Percentiles rank a stretch among this genome's conserved stretches.
Evolutionary conservation across 371 early-diverging fungal species (phyloP).

Genomic region (Syncephalastrum sp.): DNA sequence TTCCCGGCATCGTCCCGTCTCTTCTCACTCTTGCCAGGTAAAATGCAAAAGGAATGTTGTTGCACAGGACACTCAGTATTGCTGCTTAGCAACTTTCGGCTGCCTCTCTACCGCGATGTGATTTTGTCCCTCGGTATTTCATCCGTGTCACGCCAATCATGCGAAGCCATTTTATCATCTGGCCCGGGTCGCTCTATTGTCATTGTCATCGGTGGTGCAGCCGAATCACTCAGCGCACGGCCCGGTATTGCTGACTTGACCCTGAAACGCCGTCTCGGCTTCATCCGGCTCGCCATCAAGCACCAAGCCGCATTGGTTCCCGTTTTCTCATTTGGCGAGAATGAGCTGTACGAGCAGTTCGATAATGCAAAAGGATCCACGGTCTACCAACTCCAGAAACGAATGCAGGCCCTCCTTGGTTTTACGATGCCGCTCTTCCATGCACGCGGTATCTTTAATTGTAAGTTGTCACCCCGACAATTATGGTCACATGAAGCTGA

Average conservation of each 20-base stretch:
- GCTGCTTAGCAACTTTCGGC: constrained; percentile 50
- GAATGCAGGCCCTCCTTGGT: constrained; percentile 58
- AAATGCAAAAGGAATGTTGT: not conserved
- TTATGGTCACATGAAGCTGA: not conserved
- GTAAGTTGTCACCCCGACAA: constrained; percentile 32
- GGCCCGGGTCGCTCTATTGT: constrained; percentile 79
- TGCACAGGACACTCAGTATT: not conserved
- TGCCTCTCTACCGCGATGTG: constrained; percentile 78
- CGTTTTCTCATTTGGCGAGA: constrained; percentile 81
- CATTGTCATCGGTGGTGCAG: constrained; percentile 81
- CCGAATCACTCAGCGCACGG: constrained; percentile 68
- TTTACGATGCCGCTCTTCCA: constrained; percentile 75
- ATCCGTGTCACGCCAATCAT: constrained; percentile 76
- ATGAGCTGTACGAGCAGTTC: constrained; percentile 73
- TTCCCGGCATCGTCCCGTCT: constrained; percentile 67
- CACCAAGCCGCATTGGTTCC: constrained; percentile 72
- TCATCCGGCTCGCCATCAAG: constrained; percentile 79
- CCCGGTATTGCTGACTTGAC: constrained; percentile 68
- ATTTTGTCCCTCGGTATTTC: constrained; percentile 69
- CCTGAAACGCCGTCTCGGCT: constrained; percentile 73
- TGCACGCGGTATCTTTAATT: constrained; percentile 74
- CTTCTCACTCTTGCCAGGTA: constrained; percentile 55
- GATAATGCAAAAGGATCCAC: constrained; percentile 50
- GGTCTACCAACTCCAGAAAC: constrained; percentile 56
- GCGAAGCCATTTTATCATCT: constrained; percentile 68